Base-by-base conservation (phyloP, 176 grass and related monocot genomes). In the Chloris gayana region DNA sequence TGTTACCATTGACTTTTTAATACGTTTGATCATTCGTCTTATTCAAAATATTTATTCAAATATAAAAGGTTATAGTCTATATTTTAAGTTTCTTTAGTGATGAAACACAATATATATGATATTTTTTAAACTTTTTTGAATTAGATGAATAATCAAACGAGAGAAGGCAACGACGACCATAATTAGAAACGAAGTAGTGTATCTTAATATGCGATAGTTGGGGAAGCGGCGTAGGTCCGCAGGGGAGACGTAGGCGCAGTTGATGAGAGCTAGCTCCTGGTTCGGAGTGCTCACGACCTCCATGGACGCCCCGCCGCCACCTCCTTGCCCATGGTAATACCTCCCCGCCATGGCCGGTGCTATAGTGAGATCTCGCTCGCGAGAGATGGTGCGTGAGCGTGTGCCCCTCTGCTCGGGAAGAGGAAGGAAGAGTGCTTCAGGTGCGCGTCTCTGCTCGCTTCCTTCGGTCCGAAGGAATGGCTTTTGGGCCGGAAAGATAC, bases 211-310 rank as follows among this genome's bases (percentile, higher is more conserved):
- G n/a, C n/a, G n/a, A n/a, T n/a, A n/a, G 69, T 82, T 76, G 69
- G 81, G 46, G 63, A 91, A 93, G 70, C 84, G 89, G 46, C 83
- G 86, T 66, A 95, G 64, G 69, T 98, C 96, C 70, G 66, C 64
- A 67, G 74, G 24, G 32, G 90, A 85, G 70, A 91, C 89, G 58
- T 98, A 95, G 15, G 92, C 96, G 65, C 87, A 83, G 83, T 98
- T 98, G 58, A 90, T 91, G 74, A 98, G 92, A 14, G 92, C 92
- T 50, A 98, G 90, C 50, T 98, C 96, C 74, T 93, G 92, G 77
- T 60, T 91, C 75, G 96, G 96, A 84, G 95, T 95, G 92, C 88
- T 98, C 34, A 88, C 91, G 74, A 89, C 87, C 77, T 80, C 35
- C 87, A 89, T 72, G 65, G 87, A 67, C 13, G 49, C 18, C 30